These are phyloP conservation scores for Dendrostoma leiphaemia DNA, from an alignment of 2,329 filamentous ascomycete species.

Conservation along the genomic window DNA sequence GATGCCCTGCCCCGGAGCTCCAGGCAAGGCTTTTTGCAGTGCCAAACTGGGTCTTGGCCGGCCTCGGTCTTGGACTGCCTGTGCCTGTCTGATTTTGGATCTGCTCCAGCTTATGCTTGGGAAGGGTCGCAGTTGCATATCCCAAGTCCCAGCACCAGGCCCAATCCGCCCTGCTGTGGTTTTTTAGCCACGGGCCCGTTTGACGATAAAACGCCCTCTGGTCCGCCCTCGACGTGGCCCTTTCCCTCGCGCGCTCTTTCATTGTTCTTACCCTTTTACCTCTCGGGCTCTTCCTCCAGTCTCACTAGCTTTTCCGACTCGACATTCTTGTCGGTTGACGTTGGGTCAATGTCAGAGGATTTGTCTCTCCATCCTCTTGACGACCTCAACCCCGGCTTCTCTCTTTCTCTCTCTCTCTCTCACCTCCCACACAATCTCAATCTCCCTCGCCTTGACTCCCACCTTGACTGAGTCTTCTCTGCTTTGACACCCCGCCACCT, in stretches of 20 bases:
- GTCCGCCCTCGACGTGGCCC: slow-evolving; percentile 12
- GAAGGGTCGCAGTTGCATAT: too few relatives aligned
- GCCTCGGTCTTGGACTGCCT: too few relatives aligned
- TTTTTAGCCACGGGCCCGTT: slow-evolving; percentile 6
- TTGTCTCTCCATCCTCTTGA: slow-evolving; percentile 13
- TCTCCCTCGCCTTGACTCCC: slow-evolving; percentile 39
- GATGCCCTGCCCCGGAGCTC: not conserved
- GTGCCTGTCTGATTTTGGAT: not conserved
- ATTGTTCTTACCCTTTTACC: slow-evolving; percentile 13
- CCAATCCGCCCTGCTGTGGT: not conserved
- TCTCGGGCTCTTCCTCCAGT: slow-evolving; percentile 1
- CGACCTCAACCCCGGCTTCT: not conserved
- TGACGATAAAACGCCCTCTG: slow-evolving; percentile 17
- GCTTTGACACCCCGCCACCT: too few relatives aligned
- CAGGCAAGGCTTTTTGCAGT: slow-evolving; percentile 1
- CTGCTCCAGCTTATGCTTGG: too few relatives aligned
- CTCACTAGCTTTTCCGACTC: not conserved
- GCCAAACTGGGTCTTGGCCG: too few relatives aligned
- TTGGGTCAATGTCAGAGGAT: slow-evolving; percentile 16
- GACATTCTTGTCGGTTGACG: slow-evolving; percentile 8
- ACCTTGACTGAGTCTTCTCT: too few relatives aligned
- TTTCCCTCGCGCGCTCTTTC: slow-evolving; percentile 11
- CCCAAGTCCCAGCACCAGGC: too few relatives aligned
- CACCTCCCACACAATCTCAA: slow-evolving; percentile 37
- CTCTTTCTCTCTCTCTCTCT: not conserved